These are phyloP conservation scores for Globisporangium abappressorium DNA, from an alignment of 352 stramenopile species.

Conservation along the genomic window DNA sequence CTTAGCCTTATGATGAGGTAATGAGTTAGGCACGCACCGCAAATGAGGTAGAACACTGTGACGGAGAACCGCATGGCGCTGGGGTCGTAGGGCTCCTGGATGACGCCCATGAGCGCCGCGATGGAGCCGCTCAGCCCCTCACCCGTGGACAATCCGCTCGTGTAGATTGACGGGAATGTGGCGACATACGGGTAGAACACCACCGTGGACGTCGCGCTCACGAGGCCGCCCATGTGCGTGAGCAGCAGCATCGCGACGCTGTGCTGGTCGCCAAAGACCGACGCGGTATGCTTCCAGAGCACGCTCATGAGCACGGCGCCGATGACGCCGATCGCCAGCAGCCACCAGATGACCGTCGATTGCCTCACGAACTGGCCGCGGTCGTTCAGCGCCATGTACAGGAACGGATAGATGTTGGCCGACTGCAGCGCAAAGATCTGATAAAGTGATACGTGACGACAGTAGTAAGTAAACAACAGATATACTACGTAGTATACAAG, in stretches of 20 bases:
- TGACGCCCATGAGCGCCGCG: constrained; percentile 49
- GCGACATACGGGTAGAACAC: constrained; percentile 76
- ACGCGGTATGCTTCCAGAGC: constrained; percentile 49
- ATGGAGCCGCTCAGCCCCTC: constrained; percentile 65
- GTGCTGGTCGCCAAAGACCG: constrained; percentile 44
- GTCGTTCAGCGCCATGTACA: constrained; percentile 65
- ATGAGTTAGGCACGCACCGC: constrained; percentile 27
- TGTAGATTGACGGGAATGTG: constrained; percentile 59
- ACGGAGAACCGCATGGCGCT: constrained; percentile 55
- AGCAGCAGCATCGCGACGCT: constrained; percentile 62
- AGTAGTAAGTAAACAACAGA: neutral
- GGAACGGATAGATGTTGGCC: constrained; percentile 63
- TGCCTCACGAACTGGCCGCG: constrained; percentile 39
- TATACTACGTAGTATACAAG: neutral
- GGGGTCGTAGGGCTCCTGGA: constrained; percentile 50
- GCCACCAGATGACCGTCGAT: constrained; percentile 50
- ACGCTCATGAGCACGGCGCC: constrained; percentile 54
- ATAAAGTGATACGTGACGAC: neutral
- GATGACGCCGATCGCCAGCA: constrained; percentile 44
- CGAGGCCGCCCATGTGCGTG: constrained; percentile 60
- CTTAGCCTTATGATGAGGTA: neutral
- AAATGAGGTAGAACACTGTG: constrained; percentile 52
- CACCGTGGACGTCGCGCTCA: constrained; percentile 69
- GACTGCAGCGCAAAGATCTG: constrained; percentile 70
- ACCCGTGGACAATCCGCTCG: constrained; percentile 57